Evolutionary conservation across 495 filamentous ascomycete genomes (phyloP).

Genomic region (Cercophora newfieldiana): DNA sequence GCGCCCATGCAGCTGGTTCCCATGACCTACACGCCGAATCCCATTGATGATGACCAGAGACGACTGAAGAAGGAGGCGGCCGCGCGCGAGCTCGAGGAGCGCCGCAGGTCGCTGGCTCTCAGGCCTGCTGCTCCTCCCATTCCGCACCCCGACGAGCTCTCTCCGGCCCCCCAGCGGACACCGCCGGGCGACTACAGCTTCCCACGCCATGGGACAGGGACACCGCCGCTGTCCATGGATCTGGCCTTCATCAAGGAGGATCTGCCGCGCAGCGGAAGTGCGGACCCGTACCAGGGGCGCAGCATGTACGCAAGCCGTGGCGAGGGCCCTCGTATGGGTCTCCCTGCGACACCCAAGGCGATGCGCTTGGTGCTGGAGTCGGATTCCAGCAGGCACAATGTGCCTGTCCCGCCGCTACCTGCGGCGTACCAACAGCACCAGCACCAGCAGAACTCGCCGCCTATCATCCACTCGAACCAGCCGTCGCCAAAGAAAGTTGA

Average conservation of each 20-base stretch:
- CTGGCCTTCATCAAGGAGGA: conserved; percentile 38
- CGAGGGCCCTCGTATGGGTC: conserved; percentile 57
- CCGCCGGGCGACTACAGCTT: conserved; percentile 46
- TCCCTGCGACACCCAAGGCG: conserved; percentile 81
- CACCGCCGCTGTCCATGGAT: conserved; percentile 35
- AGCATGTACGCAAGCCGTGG: conserved; percentile 51
- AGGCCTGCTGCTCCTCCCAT: conserved; percentile 78
- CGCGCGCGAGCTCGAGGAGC: conserved; percentile 82
- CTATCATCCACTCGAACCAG: conserved; percentile 23
- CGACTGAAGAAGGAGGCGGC: conserved; percentile 72
- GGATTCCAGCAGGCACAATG: conserved; percentile 54
- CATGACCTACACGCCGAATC: conserved; percentile 41
- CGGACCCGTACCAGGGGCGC: conserved; percentile 39
- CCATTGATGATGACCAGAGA: conserved; percentile 48
- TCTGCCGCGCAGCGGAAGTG: conserved; percentile 50
- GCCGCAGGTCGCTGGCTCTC: conserved; percentile 76
- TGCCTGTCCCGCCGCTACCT: conserved; percentile 67
- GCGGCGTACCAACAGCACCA: conserved; percentile 47
- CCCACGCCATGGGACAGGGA: conserved; percentile 29
- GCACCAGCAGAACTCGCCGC: conserved; percentile 32
- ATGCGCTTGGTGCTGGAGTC: conserved; percentile 77
- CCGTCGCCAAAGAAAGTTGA: conserved; percentile 19
- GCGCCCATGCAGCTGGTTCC: conserved; percentile 34
- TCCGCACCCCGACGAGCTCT: conserved; percentile 67
- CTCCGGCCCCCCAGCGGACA: conserved; percentile 38